Evolutionary conservation across 2,329 filamentous ascomycete species (phyloP), one percentile per base, ranked within the genome.

Genomic region (Ophiostoma pallidulum): DNA sequence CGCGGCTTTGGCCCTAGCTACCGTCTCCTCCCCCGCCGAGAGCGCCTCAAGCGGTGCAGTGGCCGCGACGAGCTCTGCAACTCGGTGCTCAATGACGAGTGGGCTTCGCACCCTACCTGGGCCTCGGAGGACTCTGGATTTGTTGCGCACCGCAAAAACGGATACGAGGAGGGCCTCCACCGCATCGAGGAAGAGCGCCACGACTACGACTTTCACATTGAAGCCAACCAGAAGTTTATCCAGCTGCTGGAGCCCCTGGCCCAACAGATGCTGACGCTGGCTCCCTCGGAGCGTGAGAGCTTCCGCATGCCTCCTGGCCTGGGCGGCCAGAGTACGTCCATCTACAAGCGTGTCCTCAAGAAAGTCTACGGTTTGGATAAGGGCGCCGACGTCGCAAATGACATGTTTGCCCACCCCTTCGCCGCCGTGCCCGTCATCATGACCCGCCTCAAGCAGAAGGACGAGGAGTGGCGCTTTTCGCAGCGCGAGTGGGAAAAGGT

Each of bases 21-120:
- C 65, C 83, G 92, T 47, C 73, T 97, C 24, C 73, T 98, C 8
- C 92, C 92, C 1, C 92, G 91, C 8, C 31, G 78, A 70, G 92
- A 97, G 63, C 84, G 89, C 10, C 80, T 92, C 51, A 94, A 94
- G 69, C 80, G 84, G 1, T 98, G 92, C 68, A 92, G 87, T 60
- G 92, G 92, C 10, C 85, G 92, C 39, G 92, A 98, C 60, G 89
- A 95, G 63, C 82, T 98, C 56, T 98, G 92, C 67, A 84, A 87
- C 56, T 83, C 84, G 20, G 91, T 98, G 1, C 73, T 98, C 47
- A 98, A 98, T 56, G 92, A 98, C 57, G 87, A 96, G 56, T 98
- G 92, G 92, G 92, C 92, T 2, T 97, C 91, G 22, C 92, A 98
- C 66, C 92, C 92, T 4, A 98, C 92, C 0, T 98, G 92, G 92